Percentiles rank a stretch among this genome's conserved stretches.
Conservation (phyloP, 345 rosid species). For the Alliaria petiolata region DNA sequence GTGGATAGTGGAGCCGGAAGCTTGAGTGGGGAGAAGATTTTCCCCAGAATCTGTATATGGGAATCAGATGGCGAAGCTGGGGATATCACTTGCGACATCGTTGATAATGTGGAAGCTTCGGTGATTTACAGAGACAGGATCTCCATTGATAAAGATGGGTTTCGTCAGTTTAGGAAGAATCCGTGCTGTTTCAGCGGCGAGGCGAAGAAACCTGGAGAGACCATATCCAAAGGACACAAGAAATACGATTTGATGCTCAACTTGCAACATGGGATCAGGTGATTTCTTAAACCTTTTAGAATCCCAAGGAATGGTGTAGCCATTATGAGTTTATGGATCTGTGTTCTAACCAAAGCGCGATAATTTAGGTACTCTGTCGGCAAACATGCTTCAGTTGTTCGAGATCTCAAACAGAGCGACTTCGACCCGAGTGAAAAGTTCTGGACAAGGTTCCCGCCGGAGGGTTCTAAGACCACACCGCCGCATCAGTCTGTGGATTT, state of each 20-base stretch:
- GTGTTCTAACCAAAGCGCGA: not conserved
- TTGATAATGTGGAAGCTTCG: conserved; percentile 75
- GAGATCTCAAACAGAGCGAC: conserved; percentile 60
- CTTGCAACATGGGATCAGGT: conserved; percentile 95
- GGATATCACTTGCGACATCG: conserved; percentile 88
- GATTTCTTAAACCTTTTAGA: not conserved
- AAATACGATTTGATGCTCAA: conserved; percentile 95
- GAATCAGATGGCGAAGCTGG: conserved; percentile 98
- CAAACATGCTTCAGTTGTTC: conserved; percentile 57
- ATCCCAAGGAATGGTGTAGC: not conserved
- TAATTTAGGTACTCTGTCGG: conserved; percentile 73
- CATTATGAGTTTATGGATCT: not conserved
- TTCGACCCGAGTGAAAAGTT: conserved; percentile 96
- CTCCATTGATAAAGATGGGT: conserved; percentile 51
- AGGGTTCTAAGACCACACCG: conserved; percentile 89
- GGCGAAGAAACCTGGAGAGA: conserved; percentile 86
- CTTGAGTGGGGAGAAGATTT: conserved; percentile 46
- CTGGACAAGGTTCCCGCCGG: conserved; percentile 95
- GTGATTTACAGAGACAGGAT: conserved; percentile 58
- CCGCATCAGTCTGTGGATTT: conserved; percentile 90
- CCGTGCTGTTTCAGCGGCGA: conserved; percentile 74
- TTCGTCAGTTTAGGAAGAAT: conserved; percentile 63
- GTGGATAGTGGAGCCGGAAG: conserved; percentile 72
- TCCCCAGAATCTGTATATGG: conserved; percentile 97
- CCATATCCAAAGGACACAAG: conserved; percentile 93